Evolutionary conservation across 2,329 filamentous ascomycete genomes (phyloP).

Genomic region (Fusarium torreyae): DNA sequence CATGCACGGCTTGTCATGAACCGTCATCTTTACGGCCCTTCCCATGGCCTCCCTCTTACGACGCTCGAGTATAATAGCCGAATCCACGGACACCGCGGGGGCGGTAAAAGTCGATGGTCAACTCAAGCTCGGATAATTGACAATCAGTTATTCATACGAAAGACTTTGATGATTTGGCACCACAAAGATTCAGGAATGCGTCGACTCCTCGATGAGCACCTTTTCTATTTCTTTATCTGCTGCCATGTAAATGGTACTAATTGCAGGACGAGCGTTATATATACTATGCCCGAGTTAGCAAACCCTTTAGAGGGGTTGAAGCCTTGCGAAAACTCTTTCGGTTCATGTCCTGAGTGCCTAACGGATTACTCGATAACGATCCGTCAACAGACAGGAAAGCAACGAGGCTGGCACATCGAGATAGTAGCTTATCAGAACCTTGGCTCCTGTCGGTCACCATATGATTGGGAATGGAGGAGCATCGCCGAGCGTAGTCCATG

Average conservation of each 20-base stretch:
- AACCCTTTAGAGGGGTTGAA: neutral
- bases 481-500: fast-evolving
- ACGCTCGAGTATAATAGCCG: neutral
- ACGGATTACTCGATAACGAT: slow-evolving; percentile 26
- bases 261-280: neutral
- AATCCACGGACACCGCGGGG: fast-evolving
- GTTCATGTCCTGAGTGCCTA: slow-evolving; percentile 17
- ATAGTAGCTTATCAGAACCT: slow-evolving; percentile 1
- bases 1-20: slow-evolving; percentile 25
- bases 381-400: too few species aligned
- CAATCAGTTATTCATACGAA: neutral
- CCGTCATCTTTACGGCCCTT: slow-evolving; percentile 16
- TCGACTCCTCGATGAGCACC: fast-evolving
- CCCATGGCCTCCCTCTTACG: slow-evolving; percentile 8
- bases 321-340: neutral
- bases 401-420: slow-evolving; percentile 7
- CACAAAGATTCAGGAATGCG: neutral
- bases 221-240: neutral
- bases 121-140: slow-evolving; percentile 6
- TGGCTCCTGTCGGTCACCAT: slow-evolving; percentile 18
- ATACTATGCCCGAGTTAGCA: slow-evolving; percentile 5
- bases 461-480: slow-evolving; percentile 26
- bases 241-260: neutral
- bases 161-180: neutral
- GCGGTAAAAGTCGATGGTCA: neutral